Conservation (phyloP, 2,329 filamentous ascomycete genomes). For the Raffaelea deltoideospora region DNA sequence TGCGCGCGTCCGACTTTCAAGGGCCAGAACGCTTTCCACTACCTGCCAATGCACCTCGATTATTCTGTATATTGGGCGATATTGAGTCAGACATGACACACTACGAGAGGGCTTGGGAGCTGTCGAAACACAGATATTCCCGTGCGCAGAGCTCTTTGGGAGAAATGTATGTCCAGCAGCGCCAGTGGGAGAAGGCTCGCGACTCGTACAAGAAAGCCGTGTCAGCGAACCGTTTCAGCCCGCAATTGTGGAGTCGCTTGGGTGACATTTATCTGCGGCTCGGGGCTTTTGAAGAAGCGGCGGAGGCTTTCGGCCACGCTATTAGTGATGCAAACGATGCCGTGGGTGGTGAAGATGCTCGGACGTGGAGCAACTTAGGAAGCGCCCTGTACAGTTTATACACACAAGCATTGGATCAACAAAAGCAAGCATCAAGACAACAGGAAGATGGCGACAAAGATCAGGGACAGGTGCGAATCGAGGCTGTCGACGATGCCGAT, state of each 20-base stretch:
- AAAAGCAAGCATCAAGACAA: neutral
- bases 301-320: conserved; percentile 67
- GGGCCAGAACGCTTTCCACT: conserved; percentile 56
- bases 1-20: conserved; percentile 34
- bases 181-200: conserved; percentile 53
- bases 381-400: conserved; percentile 63
- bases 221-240: conserved; percentile 63
- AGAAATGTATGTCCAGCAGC: conserved; percentile 54
- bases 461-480: conserved; percentile 13
- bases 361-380: conserved; percentile 90
- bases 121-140: conserved; percentile 67
- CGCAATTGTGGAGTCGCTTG: conserved; percentile 75
- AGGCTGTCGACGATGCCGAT: conserved; percentile 1
- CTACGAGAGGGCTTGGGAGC: conserved; percentile 78
- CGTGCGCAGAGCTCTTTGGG: conserved; percentile 80
- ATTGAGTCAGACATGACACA: conserved; percentile 59
- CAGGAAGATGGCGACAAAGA: conserved; percentile 8
- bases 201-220: conserved; percentile 69
- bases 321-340: conserved; percentile 46
- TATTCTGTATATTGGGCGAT: conserved; percentile 90
- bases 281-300: conserved; percentile 60
- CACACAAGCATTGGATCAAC: conserved; percentile 30
- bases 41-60: conserved; percentile 67
- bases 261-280: conserved; percentile 78
- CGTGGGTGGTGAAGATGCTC: conserved; percentile 73